phyloP scores from a whole-genome alignment of 176 grass and related monocot genomes.

The Musa itinerans region DNA sequence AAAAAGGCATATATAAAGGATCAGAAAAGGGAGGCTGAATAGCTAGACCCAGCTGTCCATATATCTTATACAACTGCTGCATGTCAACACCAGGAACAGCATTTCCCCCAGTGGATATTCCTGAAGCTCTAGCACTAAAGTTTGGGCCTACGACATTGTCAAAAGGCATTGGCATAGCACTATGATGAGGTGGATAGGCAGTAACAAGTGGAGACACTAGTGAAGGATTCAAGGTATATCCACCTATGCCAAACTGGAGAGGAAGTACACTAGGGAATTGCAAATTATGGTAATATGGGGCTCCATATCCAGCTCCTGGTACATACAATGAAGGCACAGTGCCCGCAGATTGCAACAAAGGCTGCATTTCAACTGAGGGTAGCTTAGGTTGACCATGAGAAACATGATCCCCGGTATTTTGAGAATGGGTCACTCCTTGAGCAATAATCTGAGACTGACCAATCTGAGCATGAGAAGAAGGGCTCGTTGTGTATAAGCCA shows the following conservation, averaged over 20 bases:
- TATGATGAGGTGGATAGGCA: conserved; percentile 58
- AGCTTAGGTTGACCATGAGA: conserved; percentile 33
- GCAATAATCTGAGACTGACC: conserved; percentile 12
- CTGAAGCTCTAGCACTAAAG: conserved; percentile 48
- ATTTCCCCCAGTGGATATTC: conserved; percentile 40
- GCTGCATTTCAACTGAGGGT: conserved; percentile 44
- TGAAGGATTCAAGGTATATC: conserved; percentile 52
- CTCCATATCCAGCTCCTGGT: conserved; percentile 43
- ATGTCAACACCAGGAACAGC: conserved; percentile 36
- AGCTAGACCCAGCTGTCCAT: conserved; percentile 54
- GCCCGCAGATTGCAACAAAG: conserved; percentile 37
- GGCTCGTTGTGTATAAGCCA: conserved; percentile 16
- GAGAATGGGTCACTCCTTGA: conserved; percentile 4
- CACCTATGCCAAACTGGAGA: conserved; percentile 37
- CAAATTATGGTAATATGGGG: conserved; percentile 46
- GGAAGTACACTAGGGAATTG: conserved; percentile 45
- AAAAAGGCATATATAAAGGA: conserved; percentile 46
- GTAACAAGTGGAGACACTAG: conserved; percentile 49
- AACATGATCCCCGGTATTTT: background rate
- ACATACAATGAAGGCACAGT: conserved; percentile 48
- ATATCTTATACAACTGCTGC: conserved; percentile 64
- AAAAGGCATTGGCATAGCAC: conserved; percentile 35
- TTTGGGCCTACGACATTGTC: conserved; percentile 46
- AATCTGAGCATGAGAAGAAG: conserved; percentile 38
- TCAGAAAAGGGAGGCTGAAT: conserved; percentile 64